These are phyloP conservation scores for Lipomyces spencermartinsiae DNA, from an alignment of 805 yeast genomes.

Conservation along the genomic window DNA sequence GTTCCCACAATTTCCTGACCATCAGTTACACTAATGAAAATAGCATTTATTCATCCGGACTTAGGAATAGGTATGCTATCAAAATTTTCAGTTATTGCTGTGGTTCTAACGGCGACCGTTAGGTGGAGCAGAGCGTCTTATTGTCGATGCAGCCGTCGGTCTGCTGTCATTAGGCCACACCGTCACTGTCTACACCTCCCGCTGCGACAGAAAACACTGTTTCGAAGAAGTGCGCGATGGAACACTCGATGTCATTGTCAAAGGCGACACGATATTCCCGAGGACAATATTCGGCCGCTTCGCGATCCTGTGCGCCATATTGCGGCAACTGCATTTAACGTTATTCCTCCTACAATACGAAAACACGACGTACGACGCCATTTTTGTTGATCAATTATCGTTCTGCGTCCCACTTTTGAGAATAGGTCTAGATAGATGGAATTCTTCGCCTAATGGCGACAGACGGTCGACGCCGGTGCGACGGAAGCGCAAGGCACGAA, in stretches of 20 bases:
- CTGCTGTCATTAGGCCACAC: constrained; percentile 69
- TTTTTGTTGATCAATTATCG: constrained; percentile 87
- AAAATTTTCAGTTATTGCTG: background rate
- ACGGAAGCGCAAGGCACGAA: constrained; percentile 48
- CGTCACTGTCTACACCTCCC: constrained; percentile 81
- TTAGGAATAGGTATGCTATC: constrained; percentile 74
- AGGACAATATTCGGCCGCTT: constrained; percentile 67
- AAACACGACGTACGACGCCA: constrained; percentile 64
- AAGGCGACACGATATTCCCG: constrained; percentile 83
- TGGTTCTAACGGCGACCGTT: background rate
- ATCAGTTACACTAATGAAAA: constrained; percentile 49
- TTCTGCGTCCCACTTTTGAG: constrained; percentile 78
- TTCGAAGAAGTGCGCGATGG: constrained; percentile 81
- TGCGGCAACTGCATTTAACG: constrained; percentile 78
- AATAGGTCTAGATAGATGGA: constrained; percentile 17
- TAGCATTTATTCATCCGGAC: constrained; percentile 95
- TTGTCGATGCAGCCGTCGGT: constrained; percentile 93
- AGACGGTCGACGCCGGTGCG: background rate
- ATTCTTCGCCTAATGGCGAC: background rate
- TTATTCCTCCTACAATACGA: constrained; percentile 53
- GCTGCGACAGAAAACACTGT: constrained; percentile 84
- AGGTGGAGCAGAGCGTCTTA: constrained; percentile 94
- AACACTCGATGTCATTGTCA: constrained; percentile 65
- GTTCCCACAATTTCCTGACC: background rate
- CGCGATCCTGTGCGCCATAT: constrained; percentile 78